Evolutionary conservation across 2,329 filamentous ascomycete species (phyloP).

Genomic region (Aspergillus sp.): DNA sequence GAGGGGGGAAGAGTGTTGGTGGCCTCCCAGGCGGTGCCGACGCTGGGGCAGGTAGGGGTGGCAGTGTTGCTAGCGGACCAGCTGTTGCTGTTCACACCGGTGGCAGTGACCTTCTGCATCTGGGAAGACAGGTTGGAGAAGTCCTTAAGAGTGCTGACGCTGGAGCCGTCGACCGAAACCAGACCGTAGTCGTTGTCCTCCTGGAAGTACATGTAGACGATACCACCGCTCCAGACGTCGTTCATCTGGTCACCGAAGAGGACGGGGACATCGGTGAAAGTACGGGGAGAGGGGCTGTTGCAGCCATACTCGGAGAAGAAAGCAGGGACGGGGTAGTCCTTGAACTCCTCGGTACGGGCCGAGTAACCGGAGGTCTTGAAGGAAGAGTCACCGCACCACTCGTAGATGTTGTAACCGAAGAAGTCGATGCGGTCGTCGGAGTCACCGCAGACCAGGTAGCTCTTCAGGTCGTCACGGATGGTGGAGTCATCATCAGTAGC

Average conservation of each 20-base stretch:
- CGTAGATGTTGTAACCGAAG: conserved; percentile 99
- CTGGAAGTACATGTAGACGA: conserved; percentile 98
- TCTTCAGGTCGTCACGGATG: conserved; percentile 77
- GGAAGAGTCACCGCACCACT: conserved; percentile 88
- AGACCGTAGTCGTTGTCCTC: conserved; percentile 79
- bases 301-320: conserved; percentile 99
- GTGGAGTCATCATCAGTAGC: conserved; percentile 89
- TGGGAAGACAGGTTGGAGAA: conserved; percentile 72
- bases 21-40: conserved; percentile 68
- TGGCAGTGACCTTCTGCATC: conserved; percentile 68
- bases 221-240: conserved; percentile 86
- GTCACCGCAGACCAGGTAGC: conserved; percentile 91
- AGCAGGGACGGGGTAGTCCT: conserved; percentile 84
- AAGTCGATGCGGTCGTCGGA: conserved; percentile 77
- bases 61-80: conserved; percentile 77
- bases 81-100: conserved; percentile 61
- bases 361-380: conserved; percentile 78
- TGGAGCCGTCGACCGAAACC: conserved; percentile 64
- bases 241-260: conserved; percentile 83
- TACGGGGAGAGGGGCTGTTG: conserved; percentile 71
- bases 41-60: conserved; percentile 68
- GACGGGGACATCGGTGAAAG: conserved; percentile 80
- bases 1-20: conserved; percentile 71
- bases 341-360: conserved; percentile 81
- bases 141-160: conserved; percentile 69